These are phyloP conservation scores for Rhodomyrtus psidioides DNA, from an alignment of 441 rosid species.

Conservation along the genomic window DNA sequence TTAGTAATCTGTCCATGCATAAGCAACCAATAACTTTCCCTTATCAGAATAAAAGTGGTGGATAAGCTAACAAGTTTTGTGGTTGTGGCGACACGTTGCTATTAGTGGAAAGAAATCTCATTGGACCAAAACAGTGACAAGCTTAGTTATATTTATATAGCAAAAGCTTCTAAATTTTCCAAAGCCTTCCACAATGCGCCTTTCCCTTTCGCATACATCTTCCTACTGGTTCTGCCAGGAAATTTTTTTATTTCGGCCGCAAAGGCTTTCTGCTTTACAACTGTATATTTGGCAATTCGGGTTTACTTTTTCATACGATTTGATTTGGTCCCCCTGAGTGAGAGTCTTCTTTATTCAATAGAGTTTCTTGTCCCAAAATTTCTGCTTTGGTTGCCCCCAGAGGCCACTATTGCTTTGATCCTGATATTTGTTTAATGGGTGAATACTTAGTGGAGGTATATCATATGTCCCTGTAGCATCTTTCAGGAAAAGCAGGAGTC, in stretches of 20 bases:
- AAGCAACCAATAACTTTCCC: conserved; percentile 16
- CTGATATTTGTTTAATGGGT: conserved; percentile 1
- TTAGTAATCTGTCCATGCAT: not conserved
- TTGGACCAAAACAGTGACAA: not conserved
- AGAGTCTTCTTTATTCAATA: not conserved
- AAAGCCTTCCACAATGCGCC: conserved; percentile 1
- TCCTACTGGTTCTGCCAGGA: not conserved
- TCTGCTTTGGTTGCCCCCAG: not conserved
- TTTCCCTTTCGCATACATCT: not conserved
- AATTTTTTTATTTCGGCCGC: not conserved
- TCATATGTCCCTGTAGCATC: not conserved
- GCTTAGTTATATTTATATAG: not conserved
- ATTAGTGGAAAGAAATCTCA: conserved; percentile 31
- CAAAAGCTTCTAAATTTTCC: conserved; percentile 4
- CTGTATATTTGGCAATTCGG: not conserved
- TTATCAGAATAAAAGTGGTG: conserved; percentile 11
- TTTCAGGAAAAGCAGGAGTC: conserved; percentile 4
- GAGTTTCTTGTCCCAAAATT: not conserved
- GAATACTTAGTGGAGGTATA: conserved; percentile 9
- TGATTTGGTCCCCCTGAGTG: not conserved
- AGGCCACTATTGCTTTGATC: conserved; percentile 1
- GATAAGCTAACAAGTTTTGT: conserved; percentile 22
- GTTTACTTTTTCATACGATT: not conserved
- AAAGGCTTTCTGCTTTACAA: not conserved
- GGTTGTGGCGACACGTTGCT: conserved; percentile 11